Evolutionary conservation across 1,284 basidiomycete species (phyloP).

Genomic region (Grifola frondosa): DNA sequence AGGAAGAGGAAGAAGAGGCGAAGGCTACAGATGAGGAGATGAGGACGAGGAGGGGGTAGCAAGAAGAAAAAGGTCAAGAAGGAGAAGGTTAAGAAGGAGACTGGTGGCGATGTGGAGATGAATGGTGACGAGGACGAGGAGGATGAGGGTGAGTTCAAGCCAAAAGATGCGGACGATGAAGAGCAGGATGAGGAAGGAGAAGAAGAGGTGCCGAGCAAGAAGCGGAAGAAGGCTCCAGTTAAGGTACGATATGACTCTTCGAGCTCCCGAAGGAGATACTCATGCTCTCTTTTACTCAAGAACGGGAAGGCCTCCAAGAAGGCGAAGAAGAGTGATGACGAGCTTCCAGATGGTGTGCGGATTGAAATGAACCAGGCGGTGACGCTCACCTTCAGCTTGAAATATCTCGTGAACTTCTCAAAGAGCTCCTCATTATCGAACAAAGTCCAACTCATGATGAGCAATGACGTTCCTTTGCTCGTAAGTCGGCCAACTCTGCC

Average conservation of each 20-base stretch:
- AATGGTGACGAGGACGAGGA: constrained; percentile 40
- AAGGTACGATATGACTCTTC: constrained; percentile 43
- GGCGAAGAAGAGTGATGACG: constrained; percentile 43
- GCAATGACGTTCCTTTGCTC: constrained; percentile 87
- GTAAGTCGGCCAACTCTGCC: constrained; percentile 45
- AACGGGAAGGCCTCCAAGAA: constrained; percentile 51
- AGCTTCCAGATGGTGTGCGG: constrained; percentile 57
- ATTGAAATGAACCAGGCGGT: constrained; percentile 93
- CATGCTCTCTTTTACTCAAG: too few relatives aligned
- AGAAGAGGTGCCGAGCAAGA: constrained; percentile 43
- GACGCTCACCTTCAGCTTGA: constrained; percentile 92
- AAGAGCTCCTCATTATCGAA: constrained; percentile 83
- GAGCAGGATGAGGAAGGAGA: constrained; percentile 44
- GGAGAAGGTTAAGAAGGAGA: constrained; percentile 42
- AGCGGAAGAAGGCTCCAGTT: constrained; percentile 62
- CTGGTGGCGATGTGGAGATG: constrained; percentile 41
- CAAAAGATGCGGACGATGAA: constrained; percentile 39
- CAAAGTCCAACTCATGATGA: constrained; percentile 82
- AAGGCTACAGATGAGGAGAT: constrained; percentile 36
- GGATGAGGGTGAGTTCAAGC: constrained; percentile 45
- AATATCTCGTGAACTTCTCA: constrained; percentile 97
- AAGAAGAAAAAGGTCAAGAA: constrained; percentile 47
- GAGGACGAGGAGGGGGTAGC: constrained; percentile 41
- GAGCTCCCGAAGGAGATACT: neutral
- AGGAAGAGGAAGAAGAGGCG: constrained; percentile 43